Percentiles rank a stretch among this genome's conserved stretches.
Conservation (phyloP, 805 yeast species). For the Candida multigemmis region DNA sequence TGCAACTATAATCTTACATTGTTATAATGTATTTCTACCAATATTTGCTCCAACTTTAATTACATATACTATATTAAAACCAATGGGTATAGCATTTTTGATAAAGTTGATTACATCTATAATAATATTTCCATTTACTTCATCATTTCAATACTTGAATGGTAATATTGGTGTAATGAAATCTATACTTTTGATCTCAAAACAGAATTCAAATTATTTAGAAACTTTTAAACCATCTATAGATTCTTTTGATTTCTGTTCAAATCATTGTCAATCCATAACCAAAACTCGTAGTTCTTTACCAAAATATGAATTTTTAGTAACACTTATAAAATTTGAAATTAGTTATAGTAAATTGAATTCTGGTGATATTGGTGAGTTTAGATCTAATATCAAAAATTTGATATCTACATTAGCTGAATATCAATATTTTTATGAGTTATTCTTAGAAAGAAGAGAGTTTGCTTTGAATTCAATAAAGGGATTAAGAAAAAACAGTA, state of each 20-base stretch:
- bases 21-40: conserved; percentile 18
- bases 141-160: conserved; percentile 11
- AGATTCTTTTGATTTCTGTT: conserved; percentile 12
- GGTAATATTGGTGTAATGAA: conserved; percentile 9
- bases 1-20: conserved; percentile 10
- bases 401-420: conserved; percentile 12
- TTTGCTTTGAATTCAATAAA: conserved; percentile 8
- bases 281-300: conserved; percentile 8
- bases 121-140: conserved; percentile 19
- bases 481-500: conserved; percentile 7
- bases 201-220: conserved; percentile 6
- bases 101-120: conserved; percentile 9
- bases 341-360: conserved; percentile 18
- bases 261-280: conserved; percentile 9
- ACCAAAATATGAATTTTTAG: conserved; percentile 11
- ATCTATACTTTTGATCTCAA: too few species aligned
- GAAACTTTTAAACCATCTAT: conserved; percentile 15
- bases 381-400: conserved; percentile 14
- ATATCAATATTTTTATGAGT: conserved; percentile 16
- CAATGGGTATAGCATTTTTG: conserved; percentile 15
- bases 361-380: conserved; percentile 15
- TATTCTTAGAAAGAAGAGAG: conserved; percentile 17
- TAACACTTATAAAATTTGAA: conserved; percentile 11
- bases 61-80: conserved; percentile 11
- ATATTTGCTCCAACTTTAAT: conserved; percentile 12